A percentile compares a stretch with the other conserved stretches of the same genome.
phyloP scores from a whole-genome alignment of 2,329 filamentous ascomycete genomes.

The Exophiala sp. region DNA sequence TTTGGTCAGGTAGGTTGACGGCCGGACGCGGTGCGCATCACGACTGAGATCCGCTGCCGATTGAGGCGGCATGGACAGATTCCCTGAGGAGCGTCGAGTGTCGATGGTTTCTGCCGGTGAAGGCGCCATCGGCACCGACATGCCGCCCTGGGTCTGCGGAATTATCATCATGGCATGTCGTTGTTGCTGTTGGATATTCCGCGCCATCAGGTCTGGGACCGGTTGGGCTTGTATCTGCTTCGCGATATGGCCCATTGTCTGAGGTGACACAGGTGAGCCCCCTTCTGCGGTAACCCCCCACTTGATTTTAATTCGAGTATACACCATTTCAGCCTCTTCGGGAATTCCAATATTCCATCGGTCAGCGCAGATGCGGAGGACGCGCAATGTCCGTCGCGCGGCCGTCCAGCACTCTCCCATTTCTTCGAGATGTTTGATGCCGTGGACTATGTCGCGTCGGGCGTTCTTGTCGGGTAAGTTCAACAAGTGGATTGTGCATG shows the following conservation, averaged over 20 bases:
- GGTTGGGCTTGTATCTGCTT: slow-evolving; percentile 25
- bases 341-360: slow-evolving; percentile 89
- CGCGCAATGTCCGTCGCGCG: slow-evolving; percentile 77
- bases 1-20: slow-evolving; percentile 27
- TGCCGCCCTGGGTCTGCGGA: slow-evolving; percentile 9
- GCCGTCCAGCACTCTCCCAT: slow-evolving; percentile 95
- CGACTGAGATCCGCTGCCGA: slow-evolving; percentile 29
- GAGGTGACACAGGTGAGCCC: slow-evolving; percentile 52
- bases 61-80: slow-evolving; percentile 28
- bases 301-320: slow-evolving; percentile 74
- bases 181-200: slow-evolving; percentile 28
- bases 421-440: slow-evolving; percentile 87
- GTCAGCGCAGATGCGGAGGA: slow-evolving; percentile 77
- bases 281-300: slow-evolving; percentile 63
- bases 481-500: slow-evolving; percentile 89
- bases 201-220: slow-evolving; percentile 21
- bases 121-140: slow-evolving; percentile 16
- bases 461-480: slow-evolving; percentile 92
- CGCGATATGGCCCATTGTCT: slow-evolving; percentile 30
- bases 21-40: slow-evolving; percentile 12
- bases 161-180: slow-evolving; percentile 21
- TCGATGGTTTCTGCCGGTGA: slow-evolving; percentile 19
- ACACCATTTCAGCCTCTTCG: slow-evolving; percentile 71
- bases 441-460: slow-evolving; percentile 82
- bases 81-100: slow-evolving; percentile 23